Base-by-base conservation (phyloP, 805 yeast genomes). In the Saccharomycopsis javanensis region DNA sequence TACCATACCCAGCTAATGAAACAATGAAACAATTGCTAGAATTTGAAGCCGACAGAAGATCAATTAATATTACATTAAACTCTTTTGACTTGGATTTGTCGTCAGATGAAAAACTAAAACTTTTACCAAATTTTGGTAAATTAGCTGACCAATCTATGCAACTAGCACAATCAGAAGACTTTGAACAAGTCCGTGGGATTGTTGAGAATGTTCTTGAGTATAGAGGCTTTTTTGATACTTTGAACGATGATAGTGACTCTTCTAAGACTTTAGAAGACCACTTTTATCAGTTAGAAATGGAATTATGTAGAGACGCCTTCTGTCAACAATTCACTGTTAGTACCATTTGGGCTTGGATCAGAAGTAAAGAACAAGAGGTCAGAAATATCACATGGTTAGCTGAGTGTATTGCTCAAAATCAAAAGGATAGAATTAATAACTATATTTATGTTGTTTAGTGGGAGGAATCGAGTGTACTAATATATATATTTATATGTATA, bases 351-450 rank as follows among this genome's bases (percentile, higher is more conserved):
- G 96, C 97, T 5, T 94, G 97, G 96, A 80, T 95, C 68, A 86
- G 89, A 72, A 85, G 96, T 16, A 87, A 86, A 67, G 99, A 94
- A 72, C 99, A 95, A 73, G 99, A 94, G 72, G 82, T 95, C 59
- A 81, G 99, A 72, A 94, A 94, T 70, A 86, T 94, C 63, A 89
- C 98, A n/a, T 94, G 99, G 99, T 92, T 94, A 57, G 96, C 98
- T 53, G 99, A 94, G 75, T 94, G 99, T 76, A 94, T 94, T 74
- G 97, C 98, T 33, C 99, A 95, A 72, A 91, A 90, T 69, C 99
- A 94, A 77, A 88, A 90, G 75, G 95, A 88, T 68, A 82, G 97
- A 71, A 88, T 94, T 63, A 84, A 86, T 65, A 88, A 88, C 70
- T 95, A 90, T 70, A 90, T 95, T 60, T 76, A 95, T 50, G 97